phyloP scores from a whole-genome alignment of 1,284 basidiomycete genomes.

The Neolentinus lepideus region DNA sequence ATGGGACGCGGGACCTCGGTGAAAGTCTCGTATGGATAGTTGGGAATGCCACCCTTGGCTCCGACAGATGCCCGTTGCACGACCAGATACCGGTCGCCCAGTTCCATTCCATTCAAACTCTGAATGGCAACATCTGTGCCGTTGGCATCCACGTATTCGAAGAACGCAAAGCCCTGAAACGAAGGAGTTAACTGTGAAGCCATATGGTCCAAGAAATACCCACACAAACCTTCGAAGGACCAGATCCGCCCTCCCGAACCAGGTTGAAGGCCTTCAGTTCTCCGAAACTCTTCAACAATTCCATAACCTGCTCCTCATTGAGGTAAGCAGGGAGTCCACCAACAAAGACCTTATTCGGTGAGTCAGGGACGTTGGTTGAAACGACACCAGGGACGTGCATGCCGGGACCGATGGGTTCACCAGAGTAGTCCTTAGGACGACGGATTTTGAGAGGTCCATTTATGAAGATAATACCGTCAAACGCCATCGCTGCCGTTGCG shows the following conservation, averaged over 20 bases:
- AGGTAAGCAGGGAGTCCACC: conserved; percentile 94
- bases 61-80: conserved; percentile 96
- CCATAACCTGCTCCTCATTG: conserved; percentile 97
- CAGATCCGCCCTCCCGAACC: conserved; percentile 88
- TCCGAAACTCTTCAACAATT: conserved; percentile 94
- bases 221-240: conserved; percentile 71
- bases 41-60: conserved; percentile 63
- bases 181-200: neutral
- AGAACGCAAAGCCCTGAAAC: conserved; percentile 92
- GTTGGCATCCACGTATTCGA: conserved; percentile 88
- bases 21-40: conserved; percentile 64
- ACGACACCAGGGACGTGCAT: conserved; percentile 90
- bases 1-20: conserved; percentile 76
- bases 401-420: conserved; percentile 57
- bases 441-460: conserved; percentile 91
- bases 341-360: conserved; percentile 96
- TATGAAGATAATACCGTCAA: conserved; percentile 95
- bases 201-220: neutral
- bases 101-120: conserved; percentile 95
- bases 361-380: conserved; percentile 95
- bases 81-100: conserved; percentile 94
- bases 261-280: conserved; percentile 97
- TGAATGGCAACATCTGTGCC: conserved; percentile 96
- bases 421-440: conserved; percentile 94
- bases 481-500: conserved; percentile 92